phyloP scores from a whole-genome alignment of 2,329 filamentous ascomycete genomes.

The Aureobasidium melanogenum region DNA sequence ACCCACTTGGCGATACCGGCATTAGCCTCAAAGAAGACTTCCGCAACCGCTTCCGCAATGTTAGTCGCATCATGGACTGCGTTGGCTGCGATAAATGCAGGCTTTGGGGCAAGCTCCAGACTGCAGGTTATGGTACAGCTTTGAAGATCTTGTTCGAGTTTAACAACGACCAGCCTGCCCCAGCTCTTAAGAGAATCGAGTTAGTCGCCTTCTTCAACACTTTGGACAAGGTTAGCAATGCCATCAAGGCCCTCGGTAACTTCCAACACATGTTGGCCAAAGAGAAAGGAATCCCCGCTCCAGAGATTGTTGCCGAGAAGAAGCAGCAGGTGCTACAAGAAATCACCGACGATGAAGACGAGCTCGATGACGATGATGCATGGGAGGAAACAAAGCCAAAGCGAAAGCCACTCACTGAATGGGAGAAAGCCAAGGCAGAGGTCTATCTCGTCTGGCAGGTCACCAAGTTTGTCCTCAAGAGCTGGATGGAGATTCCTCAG shows the following conservation, averaged over 20 bases:
- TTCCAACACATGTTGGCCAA: conserved; percentile 52
- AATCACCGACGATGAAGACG: conserved; percentile 8
- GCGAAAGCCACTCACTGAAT: conserved; percentile 37
- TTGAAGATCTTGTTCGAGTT: conserved; percentile 95
- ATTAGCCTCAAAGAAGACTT: conserved; percentile 91
- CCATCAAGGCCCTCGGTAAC: conserved; percentile 62
- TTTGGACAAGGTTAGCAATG: conserved; percentile 75
- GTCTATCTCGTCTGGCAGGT: conserved; percentile 53
- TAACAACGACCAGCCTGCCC: conserved; percentile 60
- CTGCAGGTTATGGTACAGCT: conserved; percentile 86
- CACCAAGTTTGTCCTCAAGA: conserved; percentile 55
- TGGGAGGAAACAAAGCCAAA: conserved; percentile 28
- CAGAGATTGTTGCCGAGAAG: conserved; percentile 25
- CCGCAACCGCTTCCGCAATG: conserved; percentile 91
- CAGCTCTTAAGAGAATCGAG: conserved; percentile 75
- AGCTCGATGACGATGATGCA: conserved; percentile 22
- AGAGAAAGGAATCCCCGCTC: conserved; percentile 17
- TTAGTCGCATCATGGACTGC: conserved; percentile 95
- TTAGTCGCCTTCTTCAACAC: conserved; percentile 93
- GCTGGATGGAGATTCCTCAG: conserved; percentile 62
- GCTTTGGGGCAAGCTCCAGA: conserved; percentile 95
- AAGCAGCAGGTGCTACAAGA: conserved; percentile 20
- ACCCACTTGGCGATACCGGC: conserved; percentile 39
- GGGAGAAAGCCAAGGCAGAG: conserved; percentile 57
- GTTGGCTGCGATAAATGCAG: conserved; percentile 98